Evolutionary conservation across 192 early-diverging fungal genomes (phyloP), one percentile per base, ranked within the genome.

Genomic region (Backusella luteola): DNA sequence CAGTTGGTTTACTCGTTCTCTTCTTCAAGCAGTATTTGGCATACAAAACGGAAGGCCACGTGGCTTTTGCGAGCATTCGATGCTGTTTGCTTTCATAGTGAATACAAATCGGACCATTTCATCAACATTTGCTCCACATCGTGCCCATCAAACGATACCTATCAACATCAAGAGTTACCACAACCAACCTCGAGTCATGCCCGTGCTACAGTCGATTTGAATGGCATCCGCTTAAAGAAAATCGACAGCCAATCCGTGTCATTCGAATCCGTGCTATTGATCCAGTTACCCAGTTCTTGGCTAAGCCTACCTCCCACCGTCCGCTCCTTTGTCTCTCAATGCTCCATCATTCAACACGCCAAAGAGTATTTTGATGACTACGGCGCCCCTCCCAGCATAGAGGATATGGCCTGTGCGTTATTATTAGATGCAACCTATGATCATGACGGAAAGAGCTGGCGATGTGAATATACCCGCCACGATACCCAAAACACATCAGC

Each of bases 1-100:
- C 23, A 63, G 26, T 4, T 63, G 11, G 23, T 63, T 4, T 29
- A 63, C 23, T 29, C 56, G 0, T 63, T 63, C 5, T 63, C 56
- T 29, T 63, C 56, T 12, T 14, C 23, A 4, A 63, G 56, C 4
- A 63, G 21, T 7, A 66, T 87, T 8, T 77, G 68, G 34, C 84
- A 87, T 66, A 76, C 83, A 12, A 75, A 84, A 26, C 29, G 84
- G 29, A 87, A 85, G 53, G 84, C 79, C 46, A 76, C 82, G 15
- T 87, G 86, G 86, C 79, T 82, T 26, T 15, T 59, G 21, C 68
- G 59, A 26, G 41, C 74, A 15, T 69, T 35, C 26, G 79, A 75
- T n/a, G 76, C 71, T 49, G 53, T 80, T 9, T 29, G 34, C 12
- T 66, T 80, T 69, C 34, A 42, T 36, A 29, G 74, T 7, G 34